A percentile compares a stretch with the other conserved stretches of the same genome.
phyloP scores from a whole-genome alignment of 2,329 filamentous ascomycete species.

The Lecanicillium sp. region DNA sequence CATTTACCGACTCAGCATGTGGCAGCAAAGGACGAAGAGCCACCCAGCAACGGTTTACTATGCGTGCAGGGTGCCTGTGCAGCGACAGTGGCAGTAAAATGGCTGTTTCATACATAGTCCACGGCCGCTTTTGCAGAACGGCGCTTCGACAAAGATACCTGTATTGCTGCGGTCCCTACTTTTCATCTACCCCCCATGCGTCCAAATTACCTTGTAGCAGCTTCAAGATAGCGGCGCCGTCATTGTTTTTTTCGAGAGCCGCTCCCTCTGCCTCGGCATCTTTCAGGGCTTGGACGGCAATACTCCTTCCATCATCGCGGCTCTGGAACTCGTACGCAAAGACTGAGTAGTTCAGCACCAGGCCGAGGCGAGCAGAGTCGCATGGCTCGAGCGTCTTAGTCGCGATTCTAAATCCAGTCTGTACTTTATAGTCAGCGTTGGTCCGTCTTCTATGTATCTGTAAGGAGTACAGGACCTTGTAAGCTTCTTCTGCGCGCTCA shows the following conservation, averaged over 20 bases:
- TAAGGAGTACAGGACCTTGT: too few relatives aligned
- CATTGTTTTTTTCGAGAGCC: not conserved
- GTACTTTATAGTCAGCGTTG: not conserved
- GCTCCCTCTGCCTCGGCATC: not conserved
- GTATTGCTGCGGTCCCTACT: not conserved
- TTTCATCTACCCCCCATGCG: not conserved
- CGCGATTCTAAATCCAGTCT: not conserved
- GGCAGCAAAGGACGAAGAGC: too few relatives aligned
- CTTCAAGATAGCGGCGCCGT: not conserved
- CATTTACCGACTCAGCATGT: too few relatives aligned
- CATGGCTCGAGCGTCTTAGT: not conserved
- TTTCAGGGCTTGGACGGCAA: not conserved
- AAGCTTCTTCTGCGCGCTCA: not conserved
- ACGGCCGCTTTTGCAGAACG: too few relatives aligned
- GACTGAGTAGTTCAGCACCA: conserved; percentile 1
- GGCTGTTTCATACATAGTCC: too few relatives aligned
- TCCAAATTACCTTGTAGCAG: not conserved
- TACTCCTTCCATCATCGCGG: not conserved
- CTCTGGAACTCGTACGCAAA: not conserved
- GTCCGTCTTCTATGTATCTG: not conserved
- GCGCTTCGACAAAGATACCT: too few relatives aligned
- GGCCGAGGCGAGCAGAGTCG: not conserved
- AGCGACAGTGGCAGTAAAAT: too few relatives aligned
- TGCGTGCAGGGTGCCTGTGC: too few relatives aligned
- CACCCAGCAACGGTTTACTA: too few relatives aligned